A percentile compares a stretch with the other conserved stretches of the same genome.
phyloP scores from a whole-genome alignment of 176 grass and related monocot species.

The Calamus simplicifolius region DNA sequence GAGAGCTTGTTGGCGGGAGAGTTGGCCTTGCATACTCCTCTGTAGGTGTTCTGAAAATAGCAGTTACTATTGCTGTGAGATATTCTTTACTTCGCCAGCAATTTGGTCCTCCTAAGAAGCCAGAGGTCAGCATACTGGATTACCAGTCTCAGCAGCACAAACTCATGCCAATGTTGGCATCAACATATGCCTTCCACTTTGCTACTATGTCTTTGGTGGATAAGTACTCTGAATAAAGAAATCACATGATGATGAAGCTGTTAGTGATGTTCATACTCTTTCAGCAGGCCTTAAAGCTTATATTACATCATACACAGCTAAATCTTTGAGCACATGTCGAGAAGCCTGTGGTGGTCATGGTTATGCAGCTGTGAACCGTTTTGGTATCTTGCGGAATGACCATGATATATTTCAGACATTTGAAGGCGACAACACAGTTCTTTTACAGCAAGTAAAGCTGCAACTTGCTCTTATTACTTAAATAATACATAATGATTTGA shows the following conservation, averaged over 20 bases:
- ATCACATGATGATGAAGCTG: constrained; percentile 64
- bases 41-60: constrained; percentile 74
- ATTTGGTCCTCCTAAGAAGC: constrained; percentile 81
- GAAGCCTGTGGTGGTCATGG: constrained; percentile 96
- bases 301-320: constrained; percentile 91
- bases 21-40: constrained; percentile 82
- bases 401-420: constrained; percentile 99
- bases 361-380: constrained; percentile 93
- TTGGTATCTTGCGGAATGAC: constrained; percentile 79
- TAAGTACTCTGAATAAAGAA: constrained; percentile 94
- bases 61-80: constrained; percentile 78
- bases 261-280: constrained; percentile 81
- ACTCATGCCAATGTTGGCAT: constrained; percentile 96
- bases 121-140: constrained; percentile 85
- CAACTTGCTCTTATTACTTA: constrained; percentile 2
- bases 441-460: constrained; percentile 75
- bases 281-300: constrained; percentile 93
- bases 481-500: not conserved
- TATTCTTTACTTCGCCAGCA: constrained; percentile 94
- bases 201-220: constrained; percentile 60
- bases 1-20: constrained; percentile 85
- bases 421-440: constrained; percentile 98
- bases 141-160: constrained; percentile 97
- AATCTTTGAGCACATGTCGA: constrained; percentile 73
- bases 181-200: constrained; percentile 86